Evolutionary conservation across 331 rosid species (phyloP).

Genomic region (Acacia concinna): DNA sequence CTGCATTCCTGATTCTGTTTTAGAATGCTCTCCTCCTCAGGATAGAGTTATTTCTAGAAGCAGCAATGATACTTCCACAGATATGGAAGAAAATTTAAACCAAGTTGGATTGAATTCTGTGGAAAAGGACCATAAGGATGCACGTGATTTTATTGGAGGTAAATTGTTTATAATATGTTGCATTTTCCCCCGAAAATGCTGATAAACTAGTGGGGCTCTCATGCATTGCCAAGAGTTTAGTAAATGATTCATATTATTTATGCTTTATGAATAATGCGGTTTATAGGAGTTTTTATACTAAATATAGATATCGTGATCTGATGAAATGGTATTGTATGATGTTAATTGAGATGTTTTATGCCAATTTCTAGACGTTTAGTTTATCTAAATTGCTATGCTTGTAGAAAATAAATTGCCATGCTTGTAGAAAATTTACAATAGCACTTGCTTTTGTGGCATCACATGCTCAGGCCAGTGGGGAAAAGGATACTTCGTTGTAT

Average conservation of each 20-base stretch:
- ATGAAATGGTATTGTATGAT: constrained; percentile 21
- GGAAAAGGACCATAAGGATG: background rate
- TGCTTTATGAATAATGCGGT: background rate
- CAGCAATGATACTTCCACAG: constrained; percentile 6
- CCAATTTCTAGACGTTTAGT: constrained; percentile 13
- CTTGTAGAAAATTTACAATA: constrained; percentile 15
- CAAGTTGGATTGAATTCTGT: background rate
- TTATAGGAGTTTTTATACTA: too few species aligned
- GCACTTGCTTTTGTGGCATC: constrained; percentile 15
- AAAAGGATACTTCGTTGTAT: background rate
- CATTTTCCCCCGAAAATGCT: background rate
- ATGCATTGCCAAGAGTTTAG: background rate
- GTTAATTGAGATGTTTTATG: constrained; percentile 21
- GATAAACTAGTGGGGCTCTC: background rate
- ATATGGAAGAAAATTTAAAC: constrained; percentile 26
- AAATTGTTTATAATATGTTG: constrained; percentile 33
- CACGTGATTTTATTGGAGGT: constrained; percentile 45
- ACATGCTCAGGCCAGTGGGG: background rate
- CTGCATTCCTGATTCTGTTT: constrained; percentile 41
- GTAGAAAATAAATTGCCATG: constrained; percentile 14
- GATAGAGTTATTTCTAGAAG: constrained; percentile 28
- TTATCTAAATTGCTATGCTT: background rate
- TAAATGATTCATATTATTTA: background rate
- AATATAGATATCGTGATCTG: background rate
- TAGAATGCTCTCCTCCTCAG: constrained; percentile 32